phyloP scores from a whole-genome alignment of 768 basidiomycete genomes.

The Auricularia sp. region DNA sequence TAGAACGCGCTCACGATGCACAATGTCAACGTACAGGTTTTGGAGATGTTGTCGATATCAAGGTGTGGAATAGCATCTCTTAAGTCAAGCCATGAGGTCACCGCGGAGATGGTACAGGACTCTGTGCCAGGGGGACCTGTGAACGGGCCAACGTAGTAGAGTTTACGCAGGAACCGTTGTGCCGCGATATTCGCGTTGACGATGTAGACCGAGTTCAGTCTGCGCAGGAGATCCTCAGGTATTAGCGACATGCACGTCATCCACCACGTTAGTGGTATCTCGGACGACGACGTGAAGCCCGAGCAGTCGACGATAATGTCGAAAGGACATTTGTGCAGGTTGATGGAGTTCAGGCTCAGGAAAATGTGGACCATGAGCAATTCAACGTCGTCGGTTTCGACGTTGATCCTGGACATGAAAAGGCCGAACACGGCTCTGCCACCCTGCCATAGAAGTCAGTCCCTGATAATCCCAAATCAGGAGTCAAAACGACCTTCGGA shows the following conservation, averaged over 20 bases:
- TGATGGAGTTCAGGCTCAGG: conserved; percentile 22
- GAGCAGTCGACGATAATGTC: conserved; percentile 80
- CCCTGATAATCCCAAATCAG: no score
- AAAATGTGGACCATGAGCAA: conserved; percentile 69
- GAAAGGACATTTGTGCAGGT: conserved; percentile 24
- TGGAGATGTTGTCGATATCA: not conserved
- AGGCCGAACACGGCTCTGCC: conserved; percentile 38
- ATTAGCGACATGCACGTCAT: conserved; percentile 72
- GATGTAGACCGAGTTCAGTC: conserved; percentile 52
- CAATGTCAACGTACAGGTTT: not conserved
- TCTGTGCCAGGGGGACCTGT: not conserved
- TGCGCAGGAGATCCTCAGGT: conserved; percentile 55
- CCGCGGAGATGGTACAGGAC: conserved; percentile 44
- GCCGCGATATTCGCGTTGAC: conserved; percentile 65
- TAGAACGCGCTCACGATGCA: not conserved
- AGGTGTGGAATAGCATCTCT: conserved; percentile 20
- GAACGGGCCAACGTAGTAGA: conserved; percentile 55
- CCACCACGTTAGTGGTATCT: conserved; percentile 73
- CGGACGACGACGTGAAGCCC: conserved; percentile 60
- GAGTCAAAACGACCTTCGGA: conserved; percentile 28
- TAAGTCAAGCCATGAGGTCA: conserved; percentile 55
- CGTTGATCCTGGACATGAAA: conserved; percentile 59
- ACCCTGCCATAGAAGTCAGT: not conserved
- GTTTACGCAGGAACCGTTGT: conserved; percentile 62
- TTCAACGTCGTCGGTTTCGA: conserved; percentile 72